Percentiles rank a stretch among this genome's conserved stretches.
Evolutionary conservation across 306 rosid genomes (phyloP).

Genomic region (Quillaja saponaria): DNA sequence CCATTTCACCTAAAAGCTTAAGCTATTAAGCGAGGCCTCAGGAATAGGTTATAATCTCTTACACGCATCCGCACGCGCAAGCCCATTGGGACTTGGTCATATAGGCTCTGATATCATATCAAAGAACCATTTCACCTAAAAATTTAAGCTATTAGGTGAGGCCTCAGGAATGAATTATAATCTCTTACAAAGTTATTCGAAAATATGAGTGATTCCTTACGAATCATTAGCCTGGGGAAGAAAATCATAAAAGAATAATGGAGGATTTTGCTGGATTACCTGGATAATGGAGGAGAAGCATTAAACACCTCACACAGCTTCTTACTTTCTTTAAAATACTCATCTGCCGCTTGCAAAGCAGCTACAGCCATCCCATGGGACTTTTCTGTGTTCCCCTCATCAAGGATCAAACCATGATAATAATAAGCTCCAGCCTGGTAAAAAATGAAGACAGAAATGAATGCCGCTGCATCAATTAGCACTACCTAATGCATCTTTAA

Average conservation of each 20-base stretch:
- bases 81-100: too few species aligned
- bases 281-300: conserved; percentile 71
- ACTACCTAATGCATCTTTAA: conserved; percentile 20
- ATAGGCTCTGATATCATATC: too few species aligned
- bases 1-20: too few species aligned
- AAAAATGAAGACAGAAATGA: conserved; percentile 31
- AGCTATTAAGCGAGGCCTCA: too few species aligned
- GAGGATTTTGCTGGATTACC: conserved; percentile 36
- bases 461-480: conserved; percentile 16
- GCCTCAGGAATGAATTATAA: too few species aligned
- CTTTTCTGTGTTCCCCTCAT: conserved; percentile 97
- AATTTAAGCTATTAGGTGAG: too few species aligned
- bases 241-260: too few species aligned
- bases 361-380: conserved; percentile 99
- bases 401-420: conserved; percentile 96
- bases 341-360: conserved; percentile 98
- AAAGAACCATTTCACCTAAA: too few species aligned
- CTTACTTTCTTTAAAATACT: conserved; percentile 90
- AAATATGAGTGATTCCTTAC: too few species aligned
- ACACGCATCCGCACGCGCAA: too few species aligned
- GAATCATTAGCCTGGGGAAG: background rate
- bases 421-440: conserved; percentile 94
- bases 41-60: too few species aligned
- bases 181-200: background rate
- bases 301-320: conserved; percentile 78